These are phyloP conservation scores for Tremellales sp. DNA, from an alignment of 1,284 basidiomycete species.

Conservation along the genomic window DNA sequence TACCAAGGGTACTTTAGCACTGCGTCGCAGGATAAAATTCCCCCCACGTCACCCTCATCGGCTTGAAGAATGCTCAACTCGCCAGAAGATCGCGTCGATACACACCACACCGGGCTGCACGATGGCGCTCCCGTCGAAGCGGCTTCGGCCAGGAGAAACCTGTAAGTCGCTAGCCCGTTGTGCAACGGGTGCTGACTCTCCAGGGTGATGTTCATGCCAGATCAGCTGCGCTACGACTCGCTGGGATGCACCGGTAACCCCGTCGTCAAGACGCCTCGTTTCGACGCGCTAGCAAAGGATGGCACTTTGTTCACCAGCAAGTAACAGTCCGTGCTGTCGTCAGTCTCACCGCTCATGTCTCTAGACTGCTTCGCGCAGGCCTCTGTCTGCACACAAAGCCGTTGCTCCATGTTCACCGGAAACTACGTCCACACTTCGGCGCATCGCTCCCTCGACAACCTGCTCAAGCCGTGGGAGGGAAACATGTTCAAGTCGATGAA, in stretches of 20 bases:
- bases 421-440: slow-evolving; percentile 10
- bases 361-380: slow-evolving; percentile 13
- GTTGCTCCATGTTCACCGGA: slow-evolving; percentile 12
- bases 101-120: too few species aligned
- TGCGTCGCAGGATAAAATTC: too few species aligned
- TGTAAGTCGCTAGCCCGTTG: too few species aligned
- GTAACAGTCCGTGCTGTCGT: neutral
- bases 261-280: slow-evolving; percentile 6
- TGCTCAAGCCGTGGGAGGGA: slow-evolving; percentile 8
- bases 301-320: slow-evolving; percentile 6
- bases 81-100: too few species aligned
- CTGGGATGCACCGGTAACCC: slow-evolving; percentile 8
- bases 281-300: slow-evolving; percentile 4
- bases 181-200: too few species aligned
- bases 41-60: too few species aligned
- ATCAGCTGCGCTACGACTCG: slow-evolving; percentile 10
- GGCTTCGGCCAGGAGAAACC: too few species aligned
- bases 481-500: slow-evolving; percentile 9
- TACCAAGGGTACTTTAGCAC: too few species aligned
- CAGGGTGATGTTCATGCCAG: slow-evolving; percentile 13
- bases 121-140: too few species aligned
- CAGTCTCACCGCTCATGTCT: neutral
- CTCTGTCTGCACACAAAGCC: slow-evolving; percentile 10
- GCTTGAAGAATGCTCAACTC: too few species aligned
- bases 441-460: slow-evolving; percentile 9